These are phyloP conservation scores for Zoysia pacifica DNA, from an alignment of 176 grass and related monocot genomes.

Conservation along the genomic window DNA sequence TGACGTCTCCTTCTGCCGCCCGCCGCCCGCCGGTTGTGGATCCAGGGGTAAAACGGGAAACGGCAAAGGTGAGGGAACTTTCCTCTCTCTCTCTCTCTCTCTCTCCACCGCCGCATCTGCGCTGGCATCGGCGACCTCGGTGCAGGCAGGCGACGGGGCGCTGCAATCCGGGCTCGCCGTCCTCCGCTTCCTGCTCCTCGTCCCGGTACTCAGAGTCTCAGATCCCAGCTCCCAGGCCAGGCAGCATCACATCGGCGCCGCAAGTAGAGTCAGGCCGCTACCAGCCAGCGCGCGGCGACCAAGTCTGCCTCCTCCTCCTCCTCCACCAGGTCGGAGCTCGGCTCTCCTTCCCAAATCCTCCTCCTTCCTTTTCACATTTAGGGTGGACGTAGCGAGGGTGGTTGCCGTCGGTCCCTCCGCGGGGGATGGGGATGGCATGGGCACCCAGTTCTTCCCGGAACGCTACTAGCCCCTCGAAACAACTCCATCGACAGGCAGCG, in stretches of 20 bases:
- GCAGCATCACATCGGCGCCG: background rate
- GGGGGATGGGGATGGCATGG: background rate
- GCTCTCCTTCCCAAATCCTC: background rate
- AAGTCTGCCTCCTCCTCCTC: background rate
- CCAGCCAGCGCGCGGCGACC: too few relatives aligned
- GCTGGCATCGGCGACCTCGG: background rate
- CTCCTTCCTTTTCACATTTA: background rate
- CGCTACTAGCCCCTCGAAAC: background rate
- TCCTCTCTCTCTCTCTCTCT: constrained; percentile 19
- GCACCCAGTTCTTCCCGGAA: background rate
- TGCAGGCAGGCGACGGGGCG: background rate
- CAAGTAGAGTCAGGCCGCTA: background rate
- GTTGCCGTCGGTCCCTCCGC: background rate
- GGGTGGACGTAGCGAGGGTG: background rate
- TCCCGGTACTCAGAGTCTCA: background rate
- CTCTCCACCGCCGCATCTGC: constrained; percentile 11
- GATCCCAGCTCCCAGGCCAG: background rate
- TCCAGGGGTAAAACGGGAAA: constrained; percentile 18
- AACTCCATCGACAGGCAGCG: background rate
- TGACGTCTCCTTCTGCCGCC: background rate
- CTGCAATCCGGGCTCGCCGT: background rate
- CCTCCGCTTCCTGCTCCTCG: background rate
- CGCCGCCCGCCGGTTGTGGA: background rate
- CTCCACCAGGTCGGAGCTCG: background rate
- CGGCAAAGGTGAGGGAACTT: constrained; percentile 10